Percentiles rank a stretch among this genome's conserved stretches.
These are phyloP conservation scores for Crepidotus variabilis DNA, from an alignment of 768 basidiomycete genomes.

Conservation along the genomic window DNA sequence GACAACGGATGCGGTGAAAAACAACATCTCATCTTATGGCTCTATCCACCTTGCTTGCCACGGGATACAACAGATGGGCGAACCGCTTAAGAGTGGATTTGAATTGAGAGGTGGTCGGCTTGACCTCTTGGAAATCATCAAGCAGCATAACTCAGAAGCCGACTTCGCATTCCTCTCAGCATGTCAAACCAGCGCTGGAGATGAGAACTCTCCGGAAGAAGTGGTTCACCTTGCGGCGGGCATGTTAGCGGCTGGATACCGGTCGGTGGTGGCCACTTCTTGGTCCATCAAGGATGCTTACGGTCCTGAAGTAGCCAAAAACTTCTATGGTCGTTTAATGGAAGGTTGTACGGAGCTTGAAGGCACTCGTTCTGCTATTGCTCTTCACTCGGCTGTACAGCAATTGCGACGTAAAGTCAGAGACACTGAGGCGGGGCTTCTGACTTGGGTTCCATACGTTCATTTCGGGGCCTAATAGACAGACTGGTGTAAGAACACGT, in stretches of 20 bases:
- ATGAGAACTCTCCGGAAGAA: slow-evolving; percentile 27
- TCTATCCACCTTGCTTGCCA: slow-evolving; percentile 36
- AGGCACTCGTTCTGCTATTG: not conserved
- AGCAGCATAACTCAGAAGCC: slow-evolving; percentile 14
- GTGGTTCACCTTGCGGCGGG: slow-evolving; percentile 36
- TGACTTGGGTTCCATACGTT: too few species aligned
- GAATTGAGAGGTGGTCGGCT: slow-evolving; percentile 19
- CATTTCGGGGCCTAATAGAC: too few species aligned
- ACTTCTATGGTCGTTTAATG: not conserved
- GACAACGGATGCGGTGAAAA: slow-evolving; percentile 5
- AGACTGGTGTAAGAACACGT: too few species aligned
- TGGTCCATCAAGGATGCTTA: slow-evolving; percentile 7
- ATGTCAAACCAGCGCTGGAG: slow-evolving; percentile 33
- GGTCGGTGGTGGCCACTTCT: slow-evolving; percentile 6
- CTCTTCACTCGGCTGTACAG: not conserved
- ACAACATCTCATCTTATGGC: slow-evolving; percentile 1
- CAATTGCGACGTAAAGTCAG: too few species aligned
- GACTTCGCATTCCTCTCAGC: slow-evolving; percentile 40
- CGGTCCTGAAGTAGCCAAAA: not conserved
- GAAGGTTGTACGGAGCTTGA: not conserved
- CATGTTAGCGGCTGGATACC: slow-evolving; percentile 24
- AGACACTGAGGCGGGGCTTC: too few species aligned
- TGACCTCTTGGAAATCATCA: slow-evolving; percentile 18
- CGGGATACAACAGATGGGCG: slow-evolving; percentile 21
- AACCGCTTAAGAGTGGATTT: slow-evolving; percentile 24